Evolutionary conservation across 2,329 filamentous ascomycete species (phyloP), one percentile per base, ranked within the genome.

Genomic region (Aurifilum marmelostoma): DNA sequence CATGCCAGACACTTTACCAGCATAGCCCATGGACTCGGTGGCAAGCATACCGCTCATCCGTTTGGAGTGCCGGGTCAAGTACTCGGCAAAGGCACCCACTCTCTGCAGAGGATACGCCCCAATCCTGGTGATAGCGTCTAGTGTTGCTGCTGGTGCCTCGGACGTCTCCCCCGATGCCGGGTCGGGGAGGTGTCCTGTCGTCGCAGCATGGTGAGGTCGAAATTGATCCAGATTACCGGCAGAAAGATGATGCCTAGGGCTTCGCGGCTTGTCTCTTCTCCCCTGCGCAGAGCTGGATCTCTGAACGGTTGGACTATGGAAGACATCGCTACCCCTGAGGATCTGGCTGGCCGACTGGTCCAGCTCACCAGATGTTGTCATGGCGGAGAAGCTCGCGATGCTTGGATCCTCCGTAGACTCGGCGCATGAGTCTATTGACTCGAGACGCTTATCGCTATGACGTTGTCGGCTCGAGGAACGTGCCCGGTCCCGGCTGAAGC

Each of bases 1-100:
- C 92, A 98, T 98, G 50, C 94, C 95, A 0, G 95, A 97, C 0
- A 98, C 94, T 79, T 97, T 98, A 76, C 97, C 94, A 41, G 97
- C 91, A 76, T 98, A 98, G 1, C 93, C 94, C 90, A 97, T 97
- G 0, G 95, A 97, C 78, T 97, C 94, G 0, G 91, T 93, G 8
- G 95, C 92, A 60, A 98, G 81, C 11, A 97, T 81, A 37, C 85
- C 92, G 70, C 92, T 93, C 89, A 98, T 92, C 43, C 89, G 89
- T 73, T 92, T 92, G 29, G 93, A 91, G 29, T 92, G 89, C 67
- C 86, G 91, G 75, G 92, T 92, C 65, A 97, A 83, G 76, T 94
- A 97, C 61, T 90, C 92, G 11, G 94, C 93, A 76, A 97, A 87
- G 1, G 91, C 90, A 12, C 92, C 92, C 0, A 94, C 95, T 70